Evolutionary conservation across 441 rosid genomes (phyloP).

Genomic region (Pelargonium citronellum): DNA sequence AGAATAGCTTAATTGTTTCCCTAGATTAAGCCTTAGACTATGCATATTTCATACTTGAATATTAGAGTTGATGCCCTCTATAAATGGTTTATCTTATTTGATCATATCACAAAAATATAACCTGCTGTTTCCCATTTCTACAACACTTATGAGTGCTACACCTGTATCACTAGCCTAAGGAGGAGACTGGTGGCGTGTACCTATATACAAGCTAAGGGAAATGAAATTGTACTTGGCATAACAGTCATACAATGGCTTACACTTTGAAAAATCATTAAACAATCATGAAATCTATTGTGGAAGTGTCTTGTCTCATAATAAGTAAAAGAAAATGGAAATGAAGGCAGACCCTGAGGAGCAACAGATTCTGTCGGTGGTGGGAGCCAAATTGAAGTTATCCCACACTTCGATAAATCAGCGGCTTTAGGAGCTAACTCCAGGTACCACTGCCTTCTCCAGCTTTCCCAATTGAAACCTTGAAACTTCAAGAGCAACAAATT

Average conservation of each 20-base stretch:
- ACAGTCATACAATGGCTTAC: not conserved
- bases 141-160: too few relatives aligned
- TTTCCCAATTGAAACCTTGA: slow-evolving; percentile 60
- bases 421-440: slow-evolving; percentile 45
- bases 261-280: not conserved
- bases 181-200: too few relatives aligned
- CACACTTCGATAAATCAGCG: slow-evolving; percentile 41
- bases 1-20: too few relatives aligned
- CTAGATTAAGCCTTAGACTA: too few relatives aligned
- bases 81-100: too few relatives aligned
- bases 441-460: slow-evolving; percentile 53
- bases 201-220: too few relatives aligned
- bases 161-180: too few relatives aligned
- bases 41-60: too few relatives aligned
- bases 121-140: too few relatives aligned
- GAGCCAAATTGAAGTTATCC: slow-evolving; percentile 47
- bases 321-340: not conserved
- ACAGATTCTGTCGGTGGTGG: slow-evolving; percentile 56
- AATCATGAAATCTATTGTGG: not conserved
- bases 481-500: slow-evolving; percentile 31
- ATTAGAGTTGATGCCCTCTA: too few relatives aligned
- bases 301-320: not conserved
- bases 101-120: too few relatives aligned
- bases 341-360: slow-evolving; percentile 41
- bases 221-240: not conserved